Evolutionary conservation across 2,329 filamentous ascomycete genomes (phyloP).

Genomic region (Xylariaceae sp.): DNA sequence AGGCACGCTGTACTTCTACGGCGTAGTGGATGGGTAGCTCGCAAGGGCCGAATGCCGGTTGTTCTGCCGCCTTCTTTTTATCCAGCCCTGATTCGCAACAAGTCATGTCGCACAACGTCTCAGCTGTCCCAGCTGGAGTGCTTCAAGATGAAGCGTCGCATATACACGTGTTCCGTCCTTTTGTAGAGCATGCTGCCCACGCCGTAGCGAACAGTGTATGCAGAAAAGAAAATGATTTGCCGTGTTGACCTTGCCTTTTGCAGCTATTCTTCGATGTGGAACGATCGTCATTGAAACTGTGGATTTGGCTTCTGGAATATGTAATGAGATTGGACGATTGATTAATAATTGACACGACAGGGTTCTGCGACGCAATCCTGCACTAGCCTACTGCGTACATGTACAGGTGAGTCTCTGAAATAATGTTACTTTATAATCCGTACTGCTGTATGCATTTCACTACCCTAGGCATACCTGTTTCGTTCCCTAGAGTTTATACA

Average conservation of each 20-base stretch:
- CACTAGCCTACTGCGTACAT: too few species aligned
- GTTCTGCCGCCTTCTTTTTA: slow-evolving; percentile 5
- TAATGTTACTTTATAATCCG: too few species aligned
- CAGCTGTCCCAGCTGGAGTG: not conserved
- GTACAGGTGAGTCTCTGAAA: too few species aligned
- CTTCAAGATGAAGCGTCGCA: slow-evolving; percentile 9
- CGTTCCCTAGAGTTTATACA: too few species aligned
- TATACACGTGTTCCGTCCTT: not conserved
- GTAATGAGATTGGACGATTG: too few species aligned
- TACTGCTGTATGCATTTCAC: too few species aligned
- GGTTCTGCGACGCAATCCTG: too few species aligned
- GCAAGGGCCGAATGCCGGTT: slow-evolving; percentile 6
- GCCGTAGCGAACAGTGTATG: slow-evolving; percentile 7
- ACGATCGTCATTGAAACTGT: slow-evolving; percentile 8
- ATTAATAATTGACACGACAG: too few species aligned
- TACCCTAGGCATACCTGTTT: too few species aligned
- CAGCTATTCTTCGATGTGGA: slow-evolving; percentile 12
- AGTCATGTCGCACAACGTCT: too few species aligned
- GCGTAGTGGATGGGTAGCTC: slow-evolving; percentile 3
- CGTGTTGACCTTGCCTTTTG: not conserved
- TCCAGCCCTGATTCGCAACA: too few species aligned
- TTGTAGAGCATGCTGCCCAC: not conserved
- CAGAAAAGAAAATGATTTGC: slow-evolving; percentile 1
- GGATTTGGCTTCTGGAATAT: too few species aligned
- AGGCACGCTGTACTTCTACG: not conserved